A percentile compares a stretch with the other conserved stretches of the same genome.
Evolutionary conservation across 805 yeast genomes (phyloP).

Genomic region (Candida nemodendra): DNA sequence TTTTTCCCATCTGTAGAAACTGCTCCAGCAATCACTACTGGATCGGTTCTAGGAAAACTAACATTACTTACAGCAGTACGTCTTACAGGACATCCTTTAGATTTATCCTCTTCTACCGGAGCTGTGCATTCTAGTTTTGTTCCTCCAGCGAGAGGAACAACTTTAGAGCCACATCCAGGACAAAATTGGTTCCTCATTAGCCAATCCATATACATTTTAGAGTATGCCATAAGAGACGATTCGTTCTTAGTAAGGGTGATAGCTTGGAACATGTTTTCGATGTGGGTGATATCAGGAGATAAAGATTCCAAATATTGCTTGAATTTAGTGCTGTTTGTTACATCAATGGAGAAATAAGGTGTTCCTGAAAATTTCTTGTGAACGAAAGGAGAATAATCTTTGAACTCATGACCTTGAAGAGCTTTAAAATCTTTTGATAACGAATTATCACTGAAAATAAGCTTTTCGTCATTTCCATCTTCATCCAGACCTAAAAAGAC

Average conservation of each 20-base stretch:
- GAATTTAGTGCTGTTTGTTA: constrained; percentile 33
- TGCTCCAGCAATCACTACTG: constrained; percentile 81
- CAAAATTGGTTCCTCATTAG: constrained; percentile 68
- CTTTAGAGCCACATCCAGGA: constrained; percentile 78
- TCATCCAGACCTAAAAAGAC: constrained; percentile 54
- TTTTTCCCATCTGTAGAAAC: constrained; percentile 58
- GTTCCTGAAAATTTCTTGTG: constrained; percentile 52
- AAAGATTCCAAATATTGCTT: constrained; percentile 12
- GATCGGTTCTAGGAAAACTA: constrained; percentile 90
- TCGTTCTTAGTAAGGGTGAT: constrained; percentile 36
- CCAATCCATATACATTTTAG: constrained; percentile 86
- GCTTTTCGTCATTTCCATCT: constrained; percentile 23
- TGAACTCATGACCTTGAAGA: constrained; percentile 1
- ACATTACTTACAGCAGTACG: constrained; percentile 61
- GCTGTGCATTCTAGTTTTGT: constrained; percentile 55
- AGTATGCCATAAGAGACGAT: constrained; percentile 75
- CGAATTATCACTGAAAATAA: constrained; percentile 21
- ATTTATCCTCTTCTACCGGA: constrained; percentile 22
- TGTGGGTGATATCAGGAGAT: constrained; percentile 4
- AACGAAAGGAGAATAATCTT: constrained; percentile 9
- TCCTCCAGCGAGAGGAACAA: constrained; percentile 66
- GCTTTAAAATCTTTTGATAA: constrained; percentile 13
- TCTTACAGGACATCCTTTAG: constrained; percentile 38
- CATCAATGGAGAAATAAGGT: constrained; percentile 65
- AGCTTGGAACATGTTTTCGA: constrained; percentile 19